Evolutionary conservation across 805 yeast genomes (phyloP), one percentile per base, ranked within the genome.

Genomic region (Debaryomyces hansenii): DNA sequence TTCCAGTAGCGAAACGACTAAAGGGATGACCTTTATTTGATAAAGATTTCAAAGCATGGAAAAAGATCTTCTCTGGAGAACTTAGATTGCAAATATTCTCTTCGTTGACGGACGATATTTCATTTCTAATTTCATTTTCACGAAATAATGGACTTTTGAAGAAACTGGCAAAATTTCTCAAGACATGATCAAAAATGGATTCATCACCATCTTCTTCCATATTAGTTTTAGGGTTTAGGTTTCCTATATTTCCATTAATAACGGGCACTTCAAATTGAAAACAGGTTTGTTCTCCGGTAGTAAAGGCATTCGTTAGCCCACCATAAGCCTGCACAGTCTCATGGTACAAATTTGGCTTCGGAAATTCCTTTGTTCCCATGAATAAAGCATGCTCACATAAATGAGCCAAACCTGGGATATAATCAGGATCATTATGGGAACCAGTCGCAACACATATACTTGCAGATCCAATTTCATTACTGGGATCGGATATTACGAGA

Each of bases 371-470:
- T 0, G 87, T 79, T 2, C 85, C 87, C 45, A 57, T 51, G 51
- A 60, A 69, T 20, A 62, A 44, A 49, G 59, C 39, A 47, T 58
- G 62, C 47, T 64, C 62, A 49, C 62, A 48, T 46, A 60, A 42
- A 68, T 92, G 99, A 0, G 98, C 98, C 32, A 92, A 59, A 0
- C 99, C 99, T 0, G 82, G 82, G 1, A 85, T 54, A 4, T 74
- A 75, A 5, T 67, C 70, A 0, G 96, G 92, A 53, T 92, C 97
- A 40, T 83, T 74, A 57, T 83, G 84, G 1, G 96, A 83, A 7
- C 99, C 99, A 0, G 88, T 72, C 3, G 84, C 84, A 1, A 90
- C 89, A 33, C 88, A 79, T 5, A 92, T 56, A 1, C 96, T 82
- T 15, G 87, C 84, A 0, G 94, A 77, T 3, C 87, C 84, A 11